phyloP scores from a whole-genome alignment of 768 basidiomycete species.

The Dentipellis fragilis region DNA sequence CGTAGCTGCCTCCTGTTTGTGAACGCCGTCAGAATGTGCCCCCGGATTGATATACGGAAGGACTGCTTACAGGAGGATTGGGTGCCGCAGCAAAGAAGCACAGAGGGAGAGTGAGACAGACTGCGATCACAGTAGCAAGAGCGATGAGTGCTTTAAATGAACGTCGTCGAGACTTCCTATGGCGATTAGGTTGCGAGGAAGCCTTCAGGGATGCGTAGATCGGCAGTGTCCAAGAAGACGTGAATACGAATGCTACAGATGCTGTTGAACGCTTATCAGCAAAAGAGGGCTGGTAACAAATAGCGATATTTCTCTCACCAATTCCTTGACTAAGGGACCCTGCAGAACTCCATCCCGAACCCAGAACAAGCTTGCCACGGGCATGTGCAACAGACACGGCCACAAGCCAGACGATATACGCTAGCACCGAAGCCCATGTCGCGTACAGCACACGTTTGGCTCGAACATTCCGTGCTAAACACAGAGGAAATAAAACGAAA shows the following conservation, averaged over 20 bases:
- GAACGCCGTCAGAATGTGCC: constrained; percentile 2
- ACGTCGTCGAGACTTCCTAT: constrained; percentile 35
- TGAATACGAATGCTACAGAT: constrained; percentile 53
- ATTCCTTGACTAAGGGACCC: constrained; percentile 55
- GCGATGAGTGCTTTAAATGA: constrained; percentile 53
- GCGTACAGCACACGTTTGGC: constrained; percentile 45
- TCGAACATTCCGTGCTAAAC: constrained; percentile 42
- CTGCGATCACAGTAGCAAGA: constrained; percentile 37
- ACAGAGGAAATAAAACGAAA: constrained; percentile 38
- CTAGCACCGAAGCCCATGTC: constrained; percentile 47
- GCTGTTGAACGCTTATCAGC: constrained; percentile 26
- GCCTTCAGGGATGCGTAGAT: constrained; percentile 53
- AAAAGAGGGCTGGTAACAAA: background rate
- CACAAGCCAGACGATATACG: constrained; percentile 54
- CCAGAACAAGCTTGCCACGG: constrained; percentile 30
- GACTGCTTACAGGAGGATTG: constrained; percentile 27
- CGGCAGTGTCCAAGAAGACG: constrained; percentile 54
- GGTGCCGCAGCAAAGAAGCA: constrained; percentile 41
- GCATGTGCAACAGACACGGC: constrained; percentile 43
- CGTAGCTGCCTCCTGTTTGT: constrained; percentile 17
- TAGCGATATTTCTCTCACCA: constrained; percentile 32
- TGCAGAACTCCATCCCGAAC: constrained; percentile 27
- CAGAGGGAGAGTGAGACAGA: constrained; percentile 45
- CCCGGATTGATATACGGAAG: background rate
- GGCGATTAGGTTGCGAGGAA: constrained; percentile 24